Percentiles rank a stretch among this genome's conserved stretches.
Evolutionary conservation across 805 yeast species (phyloP).

Genomic region (Yarrowia phangngaensis): DNA sequence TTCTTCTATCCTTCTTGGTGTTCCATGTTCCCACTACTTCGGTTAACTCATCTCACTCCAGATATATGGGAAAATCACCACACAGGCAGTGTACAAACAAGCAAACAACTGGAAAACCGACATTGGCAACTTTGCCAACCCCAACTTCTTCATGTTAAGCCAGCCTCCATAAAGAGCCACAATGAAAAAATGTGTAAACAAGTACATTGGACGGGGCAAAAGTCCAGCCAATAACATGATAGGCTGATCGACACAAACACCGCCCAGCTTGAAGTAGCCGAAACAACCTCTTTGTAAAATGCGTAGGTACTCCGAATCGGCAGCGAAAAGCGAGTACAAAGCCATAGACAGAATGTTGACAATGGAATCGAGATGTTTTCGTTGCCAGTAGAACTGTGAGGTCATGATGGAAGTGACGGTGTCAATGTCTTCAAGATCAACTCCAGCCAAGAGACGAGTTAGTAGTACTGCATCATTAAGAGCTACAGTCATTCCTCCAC

Average conservation of each 20-base stretch:
- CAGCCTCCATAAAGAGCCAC: constrained; percentile 84
- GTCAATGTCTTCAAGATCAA: constrained; percentile 39
- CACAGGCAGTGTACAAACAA: constrained; percentile 66
- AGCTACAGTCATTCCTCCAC: constrained; percentile 99
- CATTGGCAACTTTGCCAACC: constrained; percentile 61
- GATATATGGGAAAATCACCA: constrained; percentile 76
- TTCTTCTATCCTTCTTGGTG: too few relatives aligned
- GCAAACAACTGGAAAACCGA: constrained; percentile 68
- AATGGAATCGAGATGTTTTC: constrained; percentile 78
- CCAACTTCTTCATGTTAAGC: constrained; percentile 62
- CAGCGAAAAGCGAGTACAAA: constrained; percentile 83
- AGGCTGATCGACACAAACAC: constrained; percentile 72
- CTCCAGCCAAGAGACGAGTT: constrained; percentile 52
- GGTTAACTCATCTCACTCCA: constrained; percentile 36
- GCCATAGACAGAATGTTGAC: constrained; percentile 89
- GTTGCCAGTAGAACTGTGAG: constrained; percentile 64
- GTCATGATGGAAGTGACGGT: constrained; percentile 56
- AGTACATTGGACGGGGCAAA: constrained; percentile 64
- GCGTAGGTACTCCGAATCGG: constrained; percentile 57
- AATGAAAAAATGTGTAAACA: constrained; percentile 81
- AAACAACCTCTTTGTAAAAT: constrained; percentile 86
- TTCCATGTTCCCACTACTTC: too few relatives aligned
- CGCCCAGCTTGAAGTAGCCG: constrained; percentile 79
- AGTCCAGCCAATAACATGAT: constrained; percentile 80
- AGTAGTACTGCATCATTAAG: constrained; percentile 75